Evolutionary conservation across 208 protist species (phyloP), one percentile per base, ranked within the genome.

Genomic region (Porcisia deanei): DNA sequence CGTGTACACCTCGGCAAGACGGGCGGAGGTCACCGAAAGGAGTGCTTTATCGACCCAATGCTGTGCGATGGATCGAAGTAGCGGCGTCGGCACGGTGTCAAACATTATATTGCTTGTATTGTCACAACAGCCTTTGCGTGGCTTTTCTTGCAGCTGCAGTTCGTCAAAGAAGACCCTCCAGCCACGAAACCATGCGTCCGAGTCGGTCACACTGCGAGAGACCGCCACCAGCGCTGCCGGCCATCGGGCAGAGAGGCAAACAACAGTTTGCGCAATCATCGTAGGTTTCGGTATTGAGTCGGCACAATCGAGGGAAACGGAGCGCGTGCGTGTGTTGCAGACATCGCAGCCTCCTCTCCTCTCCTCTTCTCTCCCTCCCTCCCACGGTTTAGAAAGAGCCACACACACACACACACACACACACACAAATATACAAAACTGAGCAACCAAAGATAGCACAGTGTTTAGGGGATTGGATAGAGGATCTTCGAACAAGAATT

Each of bases 31-130:
- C 2, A 65, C 58, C 9, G 49, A 6, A 30, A 66, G 25, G 9
- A 82, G 57, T 2, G 58, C 37, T 22, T 45, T 7, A 43, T 82
- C 77, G 1, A 82, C 66, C 77, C 77, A 82, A 55, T 74, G 71
- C 58, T 82, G 77, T 9, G 57, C 71, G n/a, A 75, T 71, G 22
- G 43, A 59, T 5, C 39, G 41, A 9, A 81, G 76, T 10, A 76
- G 55, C 1, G 70, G 12, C 37, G 43, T 6, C 8, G 76, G 76
- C 1, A 76, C 45, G 4, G 58, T 22, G 8, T 68, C 76, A 34
- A 71, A 76, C 30, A 5, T 30, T 25, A 43, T n/a, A 30, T 57
- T 34, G 63, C 25, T 3, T 2, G 49, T n/a, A 14, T 39, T 43
- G 47, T 71, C 66, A n/a, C 18, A 14, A 25, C 53, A 8, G 53